These are phyloP conservation scores for Lichenothelia convexa DNA, from an alignment of 495 filamentous ascomycete genomes.

Conservation along the genomic window DNA sequence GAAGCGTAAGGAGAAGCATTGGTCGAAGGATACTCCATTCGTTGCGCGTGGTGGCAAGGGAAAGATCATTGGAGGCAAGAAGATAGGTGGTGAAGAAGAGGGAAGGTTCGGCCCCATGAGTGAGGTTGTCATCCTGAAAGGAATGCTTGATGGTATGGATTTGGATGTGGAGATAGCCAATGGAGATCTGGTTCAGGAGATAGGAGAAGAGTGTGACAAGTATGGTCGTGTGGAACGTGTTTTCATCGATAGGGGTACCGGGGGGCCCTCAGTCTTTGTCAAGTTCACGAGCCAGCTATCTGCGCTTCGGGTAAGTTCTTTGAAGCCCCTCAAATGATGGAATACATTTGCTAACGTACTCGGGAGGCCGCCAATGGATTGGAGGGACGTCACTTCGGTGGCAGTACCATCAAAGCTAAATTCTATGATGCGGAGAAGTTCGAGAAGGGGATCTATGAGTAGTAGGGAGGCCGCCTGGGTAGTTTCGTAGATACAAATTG, in stretches of 20 bases:
- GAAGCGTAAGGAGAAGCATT: conserved; percentile 54
- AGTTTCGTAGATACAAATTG: too few relatives aligned
- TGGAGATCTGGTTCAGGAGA: conserved; percentile 65
- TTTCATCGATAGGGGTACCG: conserved; percentile 41
- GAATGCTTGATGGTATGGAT: conserved; percentile 72
- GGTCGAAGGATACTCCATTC: conserved; percentile 66
- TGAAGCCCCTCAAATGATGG: not conserved
- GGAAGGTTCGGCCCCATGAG: conserved; percentile 58
- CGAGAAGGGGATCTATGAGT: conserved; percentile 44
- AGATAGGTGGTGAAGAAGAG: conserved; percentile 27
- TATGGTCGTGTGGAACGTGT: conserved; percentile 81
- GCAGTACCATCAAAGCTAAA: conserved; percentile 55
- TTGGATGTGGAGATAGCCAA: conserved; percentile 52
- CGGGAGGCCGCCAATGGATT: conserved; percentile 81
- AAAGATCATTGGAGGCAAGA: conserved; percentile 61
- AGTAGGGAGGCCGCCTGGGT: too few relatives aligned
- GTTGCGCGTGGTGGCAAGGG: conserved; percentile 48
- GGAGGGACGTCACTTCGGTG: conserved; percentile 69
- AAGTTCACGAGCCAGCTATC: conserved; percentile 69
- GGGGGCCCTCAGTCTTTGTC: conserved; percentile 59
- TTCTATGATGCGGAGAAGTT: conserved; percentile 74
- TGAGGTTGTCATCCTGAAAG: conserved; percentile 56
- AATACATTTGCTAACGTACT: not conserved
- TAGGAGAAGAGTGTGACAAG: conserved; percentile 84
- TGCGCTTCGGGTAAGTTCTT: conserved; percentile 51